These are phyloP conservation scores for Truncatella angustata DNA, from an alignment of 2,329 filamentous ascomycete species.

Conservation along the genomic window DNA sequence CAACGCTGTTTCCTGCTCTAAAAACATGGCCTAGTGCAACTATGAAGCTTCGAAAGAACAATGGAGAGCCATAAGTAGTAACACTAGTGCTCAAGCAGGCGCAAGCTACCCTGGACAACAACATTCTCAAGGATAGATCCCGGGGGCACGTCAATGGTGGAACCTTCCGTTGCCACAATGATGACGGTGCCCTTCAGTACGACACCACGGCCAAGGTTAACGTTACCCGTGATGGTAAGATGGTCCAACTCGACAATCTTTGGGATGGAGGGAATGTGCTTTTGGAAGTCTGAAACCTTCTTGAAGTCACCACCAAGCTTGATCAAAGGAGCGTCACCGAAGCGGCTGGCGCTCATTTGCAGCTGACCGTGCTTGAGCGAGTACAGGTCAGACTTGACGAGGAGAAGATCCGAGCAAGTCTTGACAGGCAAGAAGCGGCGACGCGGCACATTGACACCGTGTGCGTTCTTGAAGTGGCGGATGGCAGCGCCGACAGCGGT, in stretches of 20 bases:
- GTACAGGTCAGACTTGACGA: slow-evolving; percentile 99
- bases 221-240: slow-evolving; percentile 94
- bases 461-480: slow-evolving; percentile 96
- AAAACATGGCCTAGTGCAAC: neutral
- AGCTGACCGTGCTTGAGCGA: slow-evolving; percentile 98
- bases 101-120: slow-evolving; percentile 94
- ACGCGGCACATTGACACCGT: slow-evolving; percentile 97
- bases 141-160: slow-evolving; percentile 95
- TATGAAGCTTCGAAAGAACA: neutral
- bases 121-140: slow-evolving; percentile 98
- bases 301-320: slow-evolving; percentile 99
- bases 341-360: slow-evolving; percentile 93
- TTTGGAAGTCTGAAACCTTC: slow-evolving; percentile 97
- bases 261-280: slow-evolving; percentile 81
- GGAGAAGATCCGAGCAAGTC: slow-evolving; percentile 98
- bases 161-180: slow-evolving; percentile 95
- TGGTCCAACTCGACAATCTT: slow-evolving; percentile 92
- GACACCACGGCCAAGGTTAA: slow-evolving; percentile 94
- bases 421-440: slow-evolving; percentile 99
- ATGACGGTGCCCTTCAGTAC: slow-evolving; percentile 98
- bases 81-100: slow-evolving; percentile 63
- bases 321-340: slow-evolving; percentile 95
- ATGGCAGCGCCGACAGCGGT: slow-evolving; percentile 98
- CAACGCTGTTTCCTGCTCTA: slow-evolving; percentile 6
- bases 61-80: neutral